These are phyloP conservation scores for Brasilioporus rufonigricans DNA, from an alignment of 768 basidiomycete species.

Conservation along the genomic window DNA sequence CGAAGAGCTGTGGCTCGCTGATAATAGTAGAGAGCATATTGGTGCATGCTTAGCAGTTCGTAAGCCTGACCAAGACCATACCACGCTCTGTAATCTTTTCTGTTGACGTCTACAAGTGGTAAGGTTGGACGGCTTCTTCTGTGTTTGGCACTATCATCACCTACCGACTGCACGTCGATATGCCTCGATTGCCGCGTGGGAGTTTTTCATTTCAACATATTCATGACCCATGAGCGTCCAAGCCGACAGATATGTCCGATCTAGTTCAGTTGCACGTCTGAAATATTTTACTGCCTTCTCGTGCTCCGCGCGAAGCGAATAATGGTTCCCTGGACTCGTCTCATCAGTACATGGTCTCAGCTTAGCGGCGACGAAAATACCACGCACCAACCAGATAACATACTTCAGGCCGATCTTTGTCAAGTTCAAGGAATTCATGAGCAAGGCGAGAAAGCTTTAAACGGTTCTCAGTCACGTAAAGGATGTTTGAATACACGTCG, in stretches of 20 bases:
- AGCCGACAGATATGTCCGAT: slow-evolving; percentile 91
- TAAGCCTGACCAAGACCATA: slow-evolving; percentile 98
- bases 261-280: slow-evolving; percentile 89
- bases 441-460: slow-evolving; percentile 88
- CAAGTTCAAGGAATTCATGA: slow-evolving; percentile 84
- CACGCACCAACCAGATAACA: slow-evolving; percentile 89
- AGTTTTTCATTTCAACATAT: slow-evolving; percentile 98
- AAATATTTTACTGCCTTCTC: slow-evolving; percentile 97
- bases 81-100: slow-evolving; percentile 98
- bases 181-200: slow-evolving; percentile 97
- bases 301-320: slow-evolving; percentile 89
- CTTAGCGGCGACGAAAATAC: neutral
- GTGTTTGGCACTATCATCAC: slow-evolving; percentile 23
- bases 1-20: slow-evolving; percentile 92
- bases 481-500: slow-evolving; percentile 94
- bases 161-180: slow-evolving; percentile 93
- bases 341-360: neutral
- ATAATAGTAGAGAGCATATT: slow-evolving; percentile 95
- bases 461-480: slow-evolving; percentile 91
- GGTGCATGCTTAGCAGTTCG: slow-evolving; percentile 94
- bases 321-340: slow-evolving; percentile 80
- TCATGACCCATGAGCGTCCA: slow-evolving; percentile 99
- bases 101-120: slow-evolving; percentile 74
- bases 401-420: slow-evolving; percentile 93
- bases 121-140: neutral